phyloP scores from a whole-genome alignment of 768 basidiomycete species.

The Boletus insuetus region DNA sequence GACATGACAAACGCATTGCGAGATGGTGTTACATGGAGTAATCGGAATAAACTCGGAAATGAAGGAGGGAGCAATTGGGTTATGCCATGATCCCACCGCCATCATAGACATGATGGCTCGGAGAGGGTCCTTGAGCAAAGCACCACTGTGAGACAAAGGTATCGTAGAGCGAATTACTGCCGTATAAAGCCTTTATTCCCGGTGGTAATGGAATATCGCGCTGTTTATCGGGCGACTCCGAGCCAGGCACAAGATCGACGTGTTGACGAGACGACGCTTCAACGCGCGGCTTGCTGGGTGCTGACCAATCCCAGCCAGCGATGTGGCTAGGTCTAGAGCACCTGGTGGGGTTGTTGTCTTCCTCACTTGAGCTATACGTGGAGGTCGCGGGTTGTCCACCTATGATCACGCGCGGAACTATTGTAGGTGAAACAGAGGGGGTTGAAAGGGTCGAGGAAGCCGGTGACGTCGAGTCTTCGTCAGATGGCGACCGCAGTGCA shows the following conservation, averaged over 20 bases:
- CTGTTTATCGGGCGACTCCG: conserved; percentile 23
- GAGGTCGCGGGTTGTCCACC: conserved; percentile 25
- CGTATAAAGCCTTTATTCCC: not conserved
- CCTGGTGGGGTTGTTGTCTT: not conserved
- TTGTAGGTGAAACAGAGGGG: conserved; percentile 21
- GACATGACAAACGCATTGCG: not conserved
- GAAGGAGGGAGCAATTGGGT: not conserved
- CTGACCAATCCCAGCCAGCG: conserved; percentile 26
- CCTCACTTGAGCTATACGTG: not conserved
- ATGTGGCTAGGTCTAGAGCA: conserved; percentile 2
- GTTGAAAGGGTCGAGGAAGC: conserved; percentile 29
- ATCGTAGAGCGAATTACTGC: conserved; percentile 45
- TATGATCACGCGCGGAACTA: conserved; percentile 23
- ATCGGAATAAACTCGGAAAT: not conserved
- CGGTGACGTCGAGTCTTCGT: conserved; percentile 22
- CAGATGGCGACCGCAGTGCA: not conserved
- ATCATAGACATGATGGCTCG: conserved; percentile 9
- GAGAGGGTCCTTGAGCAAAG: conserved; percentile 50
- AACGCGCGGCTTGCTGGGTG: not conserved
- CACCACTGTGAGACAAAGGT: conserved; percentile 68
- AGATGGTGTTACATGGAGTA: not conserved
- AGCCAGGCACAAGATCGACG: conserved; percentile 1
- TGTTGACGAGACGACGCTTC: not conserved
- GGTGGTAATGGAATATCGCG: not conserved
- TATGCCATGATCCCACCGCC: conserved; percentile 20